These are phyloP conservation scores for Sarocladium kiliense DNA, from an alignment of 2,329 filamentous ascomycete genomes.

Conservation along the genomic window DNA sequence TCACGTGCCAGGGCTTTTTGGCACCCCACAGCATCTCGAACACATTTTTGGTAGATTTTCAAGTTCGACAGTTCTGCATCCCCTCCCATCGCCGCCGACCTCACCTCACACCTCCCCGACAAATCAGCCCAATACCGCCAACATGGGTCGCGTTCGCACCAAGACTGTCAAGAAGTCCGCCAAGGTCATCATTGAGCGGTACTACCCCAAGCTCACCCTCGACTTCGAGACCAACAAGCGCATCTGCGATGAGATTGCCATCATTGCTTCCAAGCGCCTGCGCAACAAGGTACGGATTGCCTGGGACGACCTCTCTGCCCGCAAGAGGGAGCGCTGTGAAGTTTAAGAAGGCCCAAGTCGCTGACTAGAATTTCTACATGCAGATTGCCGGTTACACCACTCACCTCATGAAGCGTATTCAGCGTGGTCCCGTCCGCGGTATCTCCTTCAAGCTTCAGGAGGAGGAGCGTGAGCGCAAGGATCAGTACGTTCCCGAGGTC, in stretches of 20 bases:
- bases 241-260: constrained; percentile 99
- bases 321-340: neutral
- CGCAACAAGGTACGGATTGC: constrained; percentile 79
- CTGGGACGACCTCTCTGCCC: neutral
- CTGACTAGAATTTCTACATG: too few species aligned
- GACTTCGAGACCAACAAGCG: constrained; percentile 99
- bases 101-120: constrained; percentile 16
- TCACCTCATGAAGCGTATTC: constrained; percentile 99
- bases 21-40: constrained; percentile 4
- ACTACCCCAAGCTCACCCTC: constrained; percentile 96
- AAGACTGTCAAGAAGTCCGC: constrained; percentile 74
- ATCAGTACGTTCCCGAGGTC: constrained; percentile 99
- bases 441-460: constrained; percentile 99
- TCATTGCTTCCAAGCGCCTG: constrained; percentile 98
- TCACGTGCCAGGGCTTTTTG: constrained; percentile 19
- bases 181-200: constrained; percentile 99
- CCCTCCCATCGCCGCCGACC: constrained; percentile 8
- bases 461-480: constrained; percentile 99
- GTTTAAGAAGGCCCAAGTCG: too few species aligned
- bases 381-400: constrained; percentile 98
- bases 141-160: constrained; percentile 66
- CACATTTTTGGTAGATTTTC: constrained; percentile 6
- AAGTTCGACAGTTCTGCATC: constrained; percentile 8
- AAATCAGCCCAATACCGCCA: constrained; percentile 42
- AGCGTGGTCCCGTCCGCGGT: constrained; percentile 97